A percentile compares a stretch with the other conserved stretches of the same genome.
These are phyloP conservation scores for Zanthoxylum bungeanum DNA, from an alignment of 345 rosid species.

Conservation along the genomic window DNA sequence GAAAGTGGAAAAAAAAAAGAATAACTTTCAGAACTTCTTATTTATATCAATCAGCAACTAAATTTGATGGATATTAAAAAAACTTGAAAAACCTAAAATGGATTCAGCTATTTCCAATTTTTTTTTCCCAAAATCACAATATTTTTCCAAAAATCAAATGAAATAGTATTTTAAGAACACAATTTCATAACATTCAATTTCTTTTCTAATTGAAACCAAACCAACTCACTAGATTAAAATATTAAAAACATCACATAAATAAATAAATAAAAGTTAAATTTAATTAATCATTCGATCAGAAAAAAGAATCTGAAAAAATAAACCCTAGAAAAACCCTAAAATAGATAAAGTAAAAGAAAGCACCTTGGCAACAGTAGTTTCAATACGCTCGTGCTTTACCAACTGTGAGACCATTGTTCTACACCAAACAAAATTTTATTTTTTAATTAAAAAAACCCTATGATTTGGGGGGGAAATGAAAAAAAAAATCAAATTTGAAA, in stretches of 20 bases:
- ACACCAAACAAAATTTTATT: not conserved
- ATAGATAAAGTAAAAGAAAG: not conserved
- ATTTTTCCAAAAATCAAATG: not conserved
- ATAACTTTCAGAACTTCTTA: not conserved
- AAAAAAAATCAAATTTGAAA: not conserved
- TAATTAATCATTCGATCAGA: not conserved
- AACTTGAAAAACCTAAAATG: not conserved
- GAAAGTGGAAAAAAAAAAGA: not conserved
- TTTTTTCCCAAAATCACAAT: not conserved
- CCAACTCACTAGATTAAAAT: not conserved
- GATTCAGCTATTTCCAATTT: not conserved
- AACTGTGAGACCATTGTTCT: slow-evolving; percentile 96
- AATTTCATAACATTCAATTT: not conserved
- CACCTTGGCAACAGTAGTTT: slow-evolving; percentile 91
- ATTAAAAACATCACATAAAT: not conserved
- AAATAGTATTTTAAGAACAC: not conserved
- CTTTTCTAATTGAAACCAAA: not conserved
- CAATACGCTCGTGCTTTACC: slow-evolving; percentile 91
- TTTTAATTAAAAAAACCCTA: not conserved
- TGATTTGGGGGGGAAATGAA: not conserved
- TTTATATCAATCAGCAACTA: not conserved
- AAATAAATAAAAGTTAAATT: not conserved
- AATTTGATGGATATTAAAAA: not conserved
- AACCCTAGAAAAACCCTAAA: slow-evolving; percentile 28
- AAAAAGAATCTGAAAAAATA: not conserved